Conservation (phyloP, 306 rosid genomes). For the Vachellia collinsii region DNA sequence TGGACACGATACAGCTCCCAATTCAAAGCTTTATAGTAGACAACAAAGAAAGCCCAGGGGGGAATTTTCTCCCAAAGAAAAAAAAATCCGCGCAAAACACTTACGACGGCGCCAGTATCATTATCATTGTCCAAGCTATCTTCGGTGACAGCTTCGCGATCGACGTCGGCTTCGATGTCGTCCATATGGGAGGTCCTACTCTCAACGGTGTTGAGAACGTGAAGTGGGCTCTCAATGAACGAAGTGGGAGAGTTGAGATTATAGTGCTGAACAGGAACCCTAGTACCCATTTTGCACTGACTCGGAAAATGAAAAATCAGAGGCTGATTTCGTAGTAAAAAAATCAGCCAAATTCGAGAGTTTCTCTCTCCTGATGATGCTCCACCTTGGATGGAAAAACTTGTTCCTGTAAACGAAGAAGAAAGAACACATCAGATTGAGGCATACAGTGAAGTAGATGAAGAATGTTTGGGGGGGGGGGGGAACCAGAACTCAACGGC, state of each 20-base stretch:
- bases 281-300: constrained; percentile 61
- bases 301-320: background rate
- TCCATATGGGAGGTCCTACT: constrained; percentile 59
- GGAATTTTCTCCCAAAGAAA: constrained; percentile 1
- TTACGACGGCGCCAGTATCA: constrained; percentile 63
- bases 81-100: constrained; percentile 5
- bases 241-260: constrained; percentile 78
- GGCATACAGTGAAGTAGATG: background rate
- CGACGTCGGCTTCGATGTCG: constrained; percentile 51
- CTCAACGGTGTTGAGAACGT: constrained; percentile 81
- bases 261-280: constrained; percentile 94
- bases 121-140: constrained; percentile 58
- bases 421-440: constrained; percentile 28
- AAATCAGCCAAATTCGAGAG: constrained; percentile 14
- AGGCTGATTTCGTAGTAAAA: background rate
- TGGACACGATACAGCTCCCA: background rate
- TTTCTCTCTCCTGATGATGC: background rate
- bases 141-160: constrained; percentile 54
- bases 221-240: constrained; percentile 82
- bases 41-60: background rate
- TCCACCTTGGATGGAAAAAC: background rate
- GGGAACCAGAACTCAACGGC: constrained; percentile 43
- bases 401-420: background rate
- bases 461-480: background rate
- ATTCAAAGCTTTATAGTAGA: background rate